Conservation (phyloP, 345 rosid genomes). For the Combretum micranthum region DNA sequence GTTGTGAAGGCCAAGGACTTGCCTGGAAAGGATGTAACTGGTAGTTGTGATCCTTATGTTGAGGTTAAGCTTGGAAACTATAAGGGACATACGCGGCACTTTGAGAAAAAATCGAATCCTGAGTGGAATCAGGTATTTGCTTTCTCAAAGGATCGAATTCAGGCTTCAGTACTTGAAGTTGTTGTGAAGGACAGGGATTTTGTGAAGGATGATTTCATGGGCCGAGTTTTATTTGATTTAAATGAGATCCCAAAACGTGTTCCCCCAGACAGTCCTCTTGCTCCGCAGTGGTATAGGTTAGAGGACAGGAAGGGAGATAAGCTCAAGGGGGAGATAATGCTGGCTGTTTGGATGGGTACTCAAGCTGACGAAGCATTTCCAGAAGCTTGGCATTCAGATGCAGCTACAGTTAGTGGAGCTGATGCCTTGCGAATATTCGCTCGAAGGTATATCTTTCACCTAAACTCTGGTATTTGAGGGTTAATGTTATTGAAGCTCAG, state of each 20-base stretch:
- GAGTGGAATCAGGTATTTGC: conserved; percentile 96
- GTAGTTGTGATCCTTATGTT: conserved; percentile 83
- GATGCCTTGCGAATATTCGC: conserved; percentile 77
- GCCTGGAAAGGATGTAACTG: conserved; percentile 77
- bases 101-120: conserved; percentile 74
- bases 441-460: conserved; percentile 93
- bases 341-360: conserved; percentile 97
- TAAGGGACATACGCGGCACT: conserved; percentile 71
- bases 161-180: conserved; percentile 73
- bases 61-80: conserved; percentile 92
- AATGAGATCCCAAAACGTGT: conserved; percentile 80
- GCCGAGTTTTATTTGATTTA: conserved; percentile 63
- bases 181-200: conserved; percentile 77
- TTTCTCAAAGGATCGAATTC: conserved; percentile 72
- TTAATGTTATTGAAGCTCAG: conserved; percentile 92
- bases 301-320: conserved; percentile 66
- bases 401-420: conserved; percentile 68
- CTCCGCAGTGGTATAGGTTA: conserved; percentile 89
- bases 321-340: conserved; percentile 74
- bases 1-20: conserved; percentile 89
- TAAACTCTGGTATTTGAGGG: conserved; percentile 89
- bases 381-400: conserved; percentile 97
- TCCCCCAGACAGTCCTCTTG: conserved; percentile 92
- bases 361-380: conserved; percentile 99
- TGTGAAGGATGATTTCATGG: conserved; percentile 79